These are phyloP conservation scores for Fusarium sp. DNA, from an alignment of 2,329 filamentous ascomycete species.

Conservation along the genomic window DNA sequence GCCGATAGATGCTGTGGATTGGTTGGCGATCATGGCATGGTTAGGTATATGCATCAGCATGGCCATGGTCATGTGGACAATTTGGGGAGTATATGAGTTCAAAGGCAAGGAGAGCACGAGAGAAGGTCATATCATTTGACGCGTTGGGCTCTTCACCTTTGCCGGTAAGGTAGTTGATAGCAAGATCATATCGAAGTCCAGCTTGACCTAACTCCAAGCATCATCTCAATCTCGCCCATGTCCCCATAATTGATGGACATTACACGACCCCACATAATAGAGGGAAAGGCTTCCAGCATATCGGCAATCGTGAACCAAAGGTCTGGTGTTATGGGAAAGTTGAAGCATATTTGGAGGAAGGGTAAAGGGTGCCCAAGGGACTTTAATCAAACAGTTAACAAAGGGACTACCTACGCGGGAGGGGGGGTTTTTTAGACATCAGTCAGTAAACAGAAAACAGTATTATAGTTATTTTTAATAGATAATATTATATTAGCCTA, in stretches of 20 bases:
- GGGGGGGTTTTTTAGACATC: too few species aligned
- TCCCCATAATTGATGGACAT: background rate
- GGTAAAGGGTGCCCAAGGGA: background rate
- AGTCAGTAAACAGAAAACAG: too few species aligned
- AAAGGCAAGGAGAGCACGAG: background rate
- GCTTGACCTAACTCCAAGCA: background rate
- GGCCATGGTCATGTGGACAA: background rate
- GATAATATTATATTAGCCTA: too few species aligned
- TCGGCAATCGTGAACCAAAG: constrained; percentile 14
- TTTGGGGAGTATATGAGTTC: background rate
- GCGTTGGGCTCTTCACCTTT: background rate
- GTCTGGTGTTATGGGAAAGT: background rate
- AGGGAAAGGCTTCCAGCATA: background rate
- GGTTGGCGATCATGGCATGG: background rate
- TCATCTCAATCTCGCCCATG: background rate
- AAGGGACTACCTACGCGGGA: too few species aligned
- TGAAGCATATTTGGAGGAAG: background rate
- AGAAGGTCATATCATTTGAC: background rate
- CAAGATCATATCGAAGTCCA: background rate
- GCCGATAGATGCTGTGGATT: background rate
- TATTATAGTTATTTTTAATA: too few species aligned
- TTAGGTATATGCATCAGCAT: background rate
- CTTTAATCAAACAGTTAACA: background rate
- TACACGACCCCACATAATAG: background rate
- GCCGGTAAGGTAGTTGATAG: background rate